Evolutionary conservation across 805 yeast genomes (phyloP).

Genomic region (Candida pseudoglaebosa): DNA sequence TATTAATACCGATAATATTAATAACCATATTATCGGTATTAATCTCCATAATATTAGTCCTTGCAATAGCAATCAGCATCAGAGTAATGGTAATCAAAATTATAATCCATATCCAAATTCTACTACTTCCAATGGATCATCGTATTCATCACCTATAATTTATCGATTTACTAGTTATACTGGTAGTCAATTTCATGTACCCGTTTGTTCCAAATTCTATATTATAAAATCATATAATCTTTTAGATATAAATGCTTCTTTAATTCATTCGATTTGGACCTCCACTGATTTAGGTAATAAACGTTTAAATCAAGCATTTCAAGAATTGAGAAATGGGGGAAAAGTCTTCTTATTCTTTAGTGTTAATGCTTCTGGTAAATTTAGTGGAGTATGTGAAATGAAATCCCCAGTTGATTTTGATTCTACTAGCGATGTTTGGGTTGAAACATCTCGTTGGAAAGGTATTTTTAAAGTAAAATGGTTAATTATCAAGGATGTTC

Average conservation of each 20-base stretch:
- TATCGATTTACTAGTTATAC: slow-evolving; percentile 11
- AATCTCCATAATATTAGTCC: too few relatives aligned
- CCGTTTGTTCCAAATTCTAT: slow-evolving; percentile 31
- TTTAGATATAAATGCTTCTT: slow-evolving; percentile 48
- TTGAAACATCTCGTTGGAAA: slow-evolving; percentile 45
- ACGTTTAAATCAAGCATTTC: slow-evolving; percentile 44
- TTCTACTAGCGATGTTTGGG: slow-evolving; percentile 43
- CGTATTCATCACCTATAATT: neutral
- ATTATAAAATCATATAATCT: slow-evolving; percentile 53
- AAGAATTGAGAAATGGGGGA: slow-evolving; percentile 17
- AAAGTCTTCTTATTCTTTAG: slow-evolving; percentile 51
- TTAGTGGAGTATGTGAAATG: slow-evolving; percentile 60
- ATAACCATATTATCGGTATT: too few relatives aligned
- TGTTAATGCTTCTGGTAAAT: slow-evolving; percentile 54
- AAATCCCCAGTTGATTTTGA: slow-evolving; percentile 30
- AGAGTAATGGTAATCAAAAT: neutral
- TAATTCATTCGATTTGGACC: slow-evolving; percentile 51
- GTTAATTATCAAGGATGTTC: slow-evolving; percentile 48
- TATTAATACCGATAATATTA: too few relatives aligned
- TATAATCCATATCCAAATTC: neutral
- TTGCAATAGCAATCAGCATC: too few relatives aligned
- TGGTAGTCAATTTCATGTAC: slow-evolving; percentile 15
- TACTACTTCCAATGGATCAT: neutral
- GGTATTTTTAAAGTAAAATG: slow-evolving; percentile 53
- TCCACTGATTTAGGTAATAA: slow-evolving; percentile 56